A percentile compares a stretch with the other conserved stretches of the same genome.
phyloP scores from a whole-genome alignment of 495 filamentous ascomycete species.

The Hypoxylon intermedium region DNA sequence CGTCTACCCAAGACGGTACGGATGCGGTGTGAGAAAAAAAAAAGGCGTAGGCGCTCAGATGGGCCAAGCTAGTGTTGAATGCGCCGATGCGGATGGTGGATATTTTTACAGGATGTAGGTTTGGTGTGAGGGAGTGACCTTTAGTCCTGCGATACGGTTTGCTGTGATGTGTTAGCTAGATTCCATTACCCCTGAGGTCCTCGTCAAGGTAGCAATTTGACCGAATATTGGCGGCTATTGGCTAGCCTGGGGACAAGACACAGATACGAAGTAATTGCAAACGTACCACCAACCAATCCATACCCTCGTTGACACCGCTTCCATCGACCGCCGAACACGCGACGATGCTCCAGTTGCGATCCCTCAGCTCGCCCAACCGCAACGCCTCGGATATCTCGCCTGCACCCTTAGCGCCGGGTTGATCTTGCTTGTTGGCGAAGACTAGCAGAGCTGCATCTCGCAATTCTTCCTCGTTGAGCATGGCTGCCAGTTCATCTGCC shows the following conservation, averaged over 20 bases:
- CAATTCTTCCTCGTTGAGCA: slow-evolving; percentile 96
- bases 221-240: background rate
- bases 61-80: slow-evolving; percentile 1
- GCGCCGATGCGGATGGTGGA: slow-evolving; percentile 14
- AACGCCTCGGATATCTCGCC: slow-evolving; percentile 95
- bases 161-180: slow-evolving; percentile 39
- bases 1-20: slow-evolving; percentile 32
- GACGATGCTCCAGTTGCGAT: slow-evolving; percentile 99
- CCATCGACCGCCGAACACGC: slow-evolving; percentile 96
- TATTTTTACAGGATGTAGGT: slow-evolving; percentile 33
- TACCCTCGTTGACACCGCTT: slow-evolving; percentile 90
- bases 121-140: slow-evolving; percentile 6
- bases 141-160: slow-evolving; percentile 59
- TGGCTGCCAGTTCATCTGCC: slow-evolving; percentile 88
- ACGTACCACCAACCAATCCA: slow-evolving; percentile 98
- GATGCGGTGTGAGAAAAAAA: slow-evolving; percentile 26
- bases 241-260: background rate
- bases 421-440: slow-evolving; percentile 99
- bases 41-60: slow-evolving; percentile 3
- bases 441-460: slow-evolving; percentile 90
- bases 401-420: slow-evolving; percentile 94
- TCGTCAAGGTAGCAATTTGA: background rate
- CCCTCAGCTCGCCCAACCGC: slow-evolving; percentile 84
- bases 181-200: slow-evolving; percentile 31
- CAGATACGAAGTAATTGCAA: background rate